These are phyloP conservation scores for Cucurbitaria berberidis DNA, from an alignment of 2,329 filamentous ascomycete genomes.

Conservation along the genomic window DNA sequence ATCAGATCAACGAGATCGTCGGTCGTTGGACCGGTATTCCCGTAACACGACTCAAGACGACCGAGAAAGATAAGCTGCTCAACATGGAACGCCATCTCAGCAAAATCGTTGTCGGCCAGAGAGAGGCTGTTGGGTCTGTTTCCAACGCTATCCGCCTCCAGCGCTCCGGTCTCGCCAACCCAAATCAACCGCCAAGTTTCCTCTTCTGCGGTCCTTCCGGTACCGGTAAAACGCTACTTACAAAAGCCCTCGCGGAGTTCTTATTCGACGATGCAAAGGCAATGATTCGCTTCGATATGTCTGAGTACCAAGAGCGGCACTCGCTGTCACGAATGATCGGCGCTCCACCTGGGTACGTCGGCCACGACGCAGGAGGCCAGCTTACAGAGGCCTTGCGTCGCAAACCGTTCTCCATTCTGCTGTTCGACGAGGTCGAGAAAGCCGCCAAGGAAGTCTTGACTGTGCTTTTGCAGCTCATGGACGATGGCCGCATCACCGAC, in stretches of 20 bases:
- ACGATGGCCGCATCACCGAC: conserved; percentile 97
- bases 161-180: conserved; percentile 91
- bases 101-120: conserved; percentile 89
- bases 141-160: conserved; percentile 96
- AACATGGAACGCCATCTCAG: conserved; percentile 90
- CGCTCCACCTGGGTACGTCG: conserved; percentile 94
- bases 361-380: conserved; percentile 94
- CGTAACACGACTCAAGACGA: conserved; percentile 89
- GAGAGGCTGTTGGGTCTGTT: conserved; percentile 89
- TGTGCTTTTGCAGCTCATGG: conserved; percentile 98
- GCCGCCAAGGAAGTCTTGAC: conserved; percentile 97
- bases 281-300: conserved; percentile 99
- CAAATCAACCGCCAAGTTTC: conserved; percentile 97
- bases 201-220: conserved; percentile 98
- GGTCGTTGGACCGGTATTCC: conserved; percentile 98
- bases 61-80: conserved; percentile 97
- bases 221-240: conserved; percentile 96
- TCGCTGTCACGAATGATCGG: conserved; percentile 97
- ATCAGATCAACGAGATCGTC: conserved; percentile 99
- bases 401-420: conserved; percentile 94
- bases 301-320: conserved; percentile 97
- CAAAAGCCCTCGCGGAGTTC: conserved; percentile 96
- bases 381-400: conserved; percentile 93
- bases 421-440: conserved; percentile 99
- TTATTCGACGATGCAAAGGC: conserved; percentile 95